Conservation (phyloP, 441 rosid genomes). For the Adansonia rubrostipa region DNA sequence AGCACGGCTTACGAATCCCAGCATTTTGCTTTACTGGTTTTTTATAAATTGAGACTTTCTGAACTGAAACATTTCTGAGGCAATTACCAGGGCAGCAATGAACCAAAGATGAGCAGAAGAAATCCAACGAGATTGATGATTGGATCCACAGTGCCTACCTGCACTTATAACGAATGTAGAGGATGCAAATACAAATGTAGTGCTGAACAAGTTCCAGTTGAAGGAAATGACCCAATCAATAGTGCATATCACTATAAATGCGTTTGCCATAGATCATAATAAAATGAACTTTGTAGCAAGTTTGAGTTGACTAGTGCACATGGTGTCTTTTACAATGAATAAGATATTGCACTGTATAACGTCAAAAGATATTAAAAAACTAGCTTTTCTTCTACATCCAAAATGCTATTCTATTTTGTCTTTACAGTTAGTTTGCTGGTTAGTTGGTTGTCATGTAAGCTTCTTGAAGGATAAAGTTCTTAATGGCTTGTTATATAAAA, state of each 20-base stretch:
- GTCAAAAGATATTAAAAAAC: no score
- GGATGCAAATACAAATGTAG: constrained; percentile 89
- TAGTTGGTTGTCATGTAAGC: not conserved
- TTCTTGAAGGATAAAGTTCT: not conserved
- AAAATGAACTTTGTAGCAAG: no score
- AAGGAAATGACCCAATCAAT: constrained; percentile 88
- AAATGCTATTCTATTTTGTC: no score
- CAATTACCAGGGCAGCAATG: not conserved
- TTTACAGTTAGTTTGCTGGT: not conserved
- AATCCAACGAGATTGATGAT: constrained; percentile 70
- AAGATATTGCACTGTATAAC: no score
- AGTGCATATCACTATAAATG: constrained; percentile 90
- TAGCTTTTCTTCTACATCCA: no score
- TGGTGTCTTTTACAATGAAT: no score
- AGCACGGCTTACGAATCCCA: not conserved
- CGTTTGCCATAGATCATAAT: constrained; percentile 74
- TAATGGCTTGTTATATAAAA: not conserved
- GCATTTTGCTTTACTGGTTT: no score
- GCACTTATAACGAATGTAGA: constrained; percentile 92
- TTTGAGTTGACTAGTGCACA: no score
- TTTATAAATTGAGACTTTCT: no score
- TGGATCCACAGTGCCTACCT: constrained; percentile 86
- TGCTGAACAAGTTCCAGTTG: constrained; percentile 96
- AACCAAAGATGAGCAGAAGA: constrained; percentile 30
- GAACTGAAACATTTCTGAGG: no score